Base-by-base conservation (phyloP, 192 early-diverging fungal genomes). In the Coemansia sp. region DNA sequence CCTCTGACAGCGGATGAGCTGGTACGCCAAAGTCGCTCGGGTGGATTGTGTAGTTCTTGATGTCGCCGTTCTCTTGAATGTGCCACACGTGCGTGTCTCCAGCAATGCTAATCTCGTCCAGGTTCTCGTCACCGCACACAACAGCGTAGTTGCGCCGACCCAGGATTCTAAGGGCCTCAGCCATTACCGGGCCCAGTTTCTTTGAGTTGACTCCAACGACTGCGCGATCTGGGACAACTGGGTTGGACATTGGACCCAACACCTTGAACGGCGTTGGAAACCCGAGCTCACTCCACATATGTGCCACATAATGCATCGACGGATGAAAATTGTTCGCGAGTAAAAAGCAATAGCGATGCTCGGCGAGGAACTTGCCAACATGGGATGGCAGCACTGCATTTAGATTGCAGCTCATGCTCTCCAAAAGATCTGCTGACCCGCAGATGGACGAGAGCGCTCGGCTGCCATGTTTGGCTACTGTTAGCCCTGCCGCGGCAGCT, bases 391-490 rank as follows among this genome's bases (percentile, higher is more conserved):
- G 58, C 8, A 97, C 73, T 36, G 82, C 77, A 8, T 58, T 72
- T 35, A 98, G 84, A 35, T 83, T 70, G 61, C 92, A 94, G 33
- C 90, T 90, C 50, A 92, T 61, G 32, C 85, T 76, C 81, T 98
- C 97, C 44, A 98, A 78, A 32, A 98, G 81, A 63, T 98, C 95
- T 0, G 97, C 97, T 3, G 95, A 97, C 8, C 97, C 97, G 62
- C 87, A 91, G 57, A 83, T 82, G 1, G 94, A 97, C 11, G 94
- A 93, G 18, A 94, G 87, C 0, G 94, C 91, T 22, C 93, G 83
- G 78, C 93, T 98, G 33, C 97, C 97, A 75, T 95, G 93, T 87
- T 98, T 98, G 55, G 93, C 92, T 46, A 98, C 87, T 60, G 82
- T 83, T 56, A 85, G 83, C 15, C 95, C 94, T 4, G 94, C 93